Percentiles rank a stretch among this genome's conserved stretches.
phyloP scores from a whole-genome alignment of 306 rosid species.

The Casuarina cunninghamiana region DNA sequence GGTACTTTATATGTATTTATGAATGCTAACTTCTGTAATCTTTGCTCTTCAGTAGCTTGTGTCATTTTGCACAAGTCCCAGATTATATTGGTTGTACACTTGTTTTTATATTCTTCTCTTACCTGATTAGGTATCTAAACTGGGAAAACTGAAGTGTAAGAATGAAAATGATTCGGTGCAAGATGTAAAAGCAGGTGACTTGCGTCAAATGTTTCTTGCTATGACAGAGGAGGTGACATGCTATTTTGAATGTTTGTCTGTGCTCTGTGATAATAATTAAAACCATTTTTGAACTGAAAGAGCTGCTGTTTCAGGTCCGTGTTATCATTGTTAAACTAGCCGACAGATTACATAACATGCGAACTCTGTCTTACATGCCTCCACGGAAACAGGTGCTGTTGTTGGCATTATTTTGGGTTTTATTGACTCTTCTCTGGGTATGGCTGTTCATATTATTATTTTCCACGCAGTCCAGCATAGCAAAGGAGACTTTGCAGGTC shows the following conservation, averaged over 20 bases:
- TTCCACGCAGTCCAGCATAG: conserved; percentile 78
- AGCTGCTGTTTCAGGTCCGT: conserved; percentile 71
- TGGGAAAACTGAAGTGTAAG: conserved; percentile 90
- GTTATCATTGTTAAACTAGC: conserved; percentile 97
- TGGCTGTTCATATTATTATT: conserved; percentile 25
- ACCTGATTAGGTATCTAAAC: conserved; percentile 77
- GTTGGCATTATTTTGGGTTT: conserved; percentile 25
- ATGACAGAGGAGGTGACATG: conserved; percentile 94
- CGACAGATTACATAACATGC: conserved; percentile 96
- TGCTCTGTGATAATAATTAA: conserved; percentile 24
- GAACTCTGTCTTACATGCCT: conserved; percentile 97
- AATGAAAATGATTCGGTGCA: conserved; percentile 71
- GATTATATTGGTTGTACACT: conserved; percentile 27
- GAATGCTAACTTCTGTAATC: no score
- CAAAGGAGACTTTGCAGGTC: conserved; percentile 94
- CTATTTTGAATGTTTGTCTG: conserved; percentile 21
- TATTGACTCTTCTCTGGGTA: conserved; percentile 19
- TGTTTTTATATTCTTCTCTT: conserved; percentile 21
- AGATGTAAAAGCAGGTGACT: conserved; percentile 98
- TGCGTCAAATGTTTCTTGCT: conserved; percentile 95
- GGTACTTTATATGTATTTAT: conserved; percentile 38
- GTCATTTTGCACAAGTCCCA: conserved; percentile 21
- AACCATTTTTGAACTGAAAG: conserved; percentile 31
- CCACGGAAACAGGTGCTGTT: conserved; percentile 87
- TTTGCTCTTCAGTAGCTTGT: conserved; percentile 1